A percentile compares a stretch with the other conserved stretches of the same genome.
These are phyloP conservation scores for Mycena sp. DNA, from an alignment of 1,284 basidiomycete genomes.

Conservation along the genomic window DNA sequence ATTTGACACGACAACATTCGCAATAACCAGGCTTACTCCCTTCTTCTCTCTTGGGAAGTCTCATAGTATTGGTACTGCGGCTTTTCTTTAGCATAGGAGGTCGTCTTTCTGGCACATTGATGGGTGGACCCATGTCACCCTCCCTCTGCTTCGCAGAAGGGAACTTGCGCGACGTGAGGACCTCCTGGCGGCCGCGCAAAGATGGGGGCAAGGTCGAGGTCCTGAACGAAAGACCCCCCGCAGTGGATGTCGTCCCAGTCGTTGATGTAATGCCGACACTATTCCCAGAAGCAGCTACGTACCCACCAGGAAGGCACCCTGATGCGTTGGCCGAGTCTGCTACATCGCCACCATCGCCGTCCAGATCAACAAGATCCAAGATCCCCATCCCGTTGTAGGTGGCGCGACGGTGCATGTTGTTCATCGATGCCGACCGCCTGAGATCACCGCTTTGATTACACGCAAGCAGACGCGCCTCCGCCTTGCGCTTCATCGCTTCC, in stretches of 20 bases:
- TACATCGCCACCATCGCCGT: slow-evolving; percentile 54
- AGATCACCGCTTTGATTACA: slow-evolving; percentile 59
- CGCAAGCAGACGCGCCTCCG: slow-evolving; percentile 52
- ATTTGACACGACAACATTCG: slow-evolving; percentile 94
- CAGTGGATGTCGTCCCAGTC: slow-evolving; percentile 86
- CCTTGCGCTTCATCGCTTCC: slow-evolving; percentile 53
- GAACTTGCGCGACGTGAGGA: slow-evolving; percentile 68
- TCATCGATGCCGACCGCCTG: slow-evolving; percentile 82
- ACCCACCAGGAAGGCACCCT: slow-evolving; percentile 74
- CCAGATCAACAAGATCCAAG: slow-evolving; percentile 53
- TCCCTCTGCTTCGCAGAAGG: slow-evolving; percentile 45
- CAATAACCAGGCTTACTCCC: slow-evolving; percentile 96
- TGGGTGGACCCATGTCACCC: slow-evolving; percentile 73
- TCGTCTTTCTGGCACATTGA: slow-evolving; percentile 61
- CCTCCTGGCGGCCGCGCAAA: slow-evolving; percentile 66
- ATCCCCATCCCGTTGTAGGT: slow-evolving; percentile 17
- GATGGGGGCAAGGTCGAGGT: slow-evolving; percentile 58
- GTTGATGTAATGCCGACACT: slow-evolving; percentile 93
- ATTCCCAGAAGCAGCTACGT: slow-evolving; percentile 93
- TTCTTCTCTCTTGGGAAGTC: slow-evolving; percentile 81
- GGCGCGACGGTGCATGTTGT: slow-evolving; percentile 70
- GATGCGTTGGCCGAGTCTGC: slow-evolving; percentile 74
- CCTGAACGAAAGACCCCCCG: slow-evolving; percentile 54
- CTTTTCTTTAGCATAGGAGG: slow-evolving; percentile 70
- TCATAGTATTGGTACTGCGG: slow-evolving; percentile 80